Percentiles rank a stretch among this genome's conserved stretches.
These are phyloP conservation scores for Metschnikowia baotianmanensis DNA, from an alignment of 805 yeast species.

Conservation along the genomic window DNA sequence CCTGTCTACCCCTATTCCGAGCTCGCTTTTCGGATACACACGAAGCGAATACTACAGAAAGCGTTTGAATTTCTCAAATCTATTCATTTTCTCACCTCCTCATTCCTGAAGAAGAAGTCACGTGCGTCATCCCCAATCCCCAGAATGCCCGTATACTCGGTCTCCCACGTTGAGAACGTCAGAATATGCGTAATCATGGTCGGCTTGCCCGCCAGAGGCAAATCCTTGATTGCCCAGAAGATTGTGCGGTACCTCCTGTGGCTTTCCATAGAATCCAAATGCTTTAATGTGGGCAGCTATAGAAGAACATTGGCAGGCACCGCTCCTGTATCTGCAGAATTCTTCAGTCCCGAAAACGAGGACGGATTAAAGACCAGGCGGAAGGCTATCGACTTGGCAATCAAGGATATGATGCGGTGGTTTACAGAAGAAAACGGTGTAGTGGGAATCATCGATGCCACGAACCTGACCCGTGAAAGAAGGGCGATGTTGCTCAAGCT, in stretches of 20 bases:
- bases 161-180: slow-evolving; percentile 63
- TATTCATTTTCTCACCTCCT: too few species aligned
- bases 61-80: too few species aligned
- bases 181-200: slow-evolving; percentile 87
- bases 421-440: slow-evolving; percentile 74
- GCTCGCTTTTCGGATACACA: too few species aligned
- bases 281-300: slow-evolving; percentile 87
- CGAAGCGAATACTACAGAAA: too few species aligned
- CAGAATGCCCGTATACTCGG: slow-evolving; percentile 54
- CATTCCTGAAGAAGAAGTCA: too few species aligned
- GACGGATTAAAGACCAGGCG: slow-evolving; percentile 63
- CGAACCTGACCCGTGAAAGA: slow-evolving; percentile 76
- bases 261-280: slow-evolving; percentile 82
- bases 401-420: slow-evolving; percentile 84
- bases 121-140: background rate
- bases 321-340: slow-evolving; percentile 60
- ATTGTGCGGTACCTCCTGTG: slow-evolving; percentile 89
- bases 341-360: slow-evolving; percentile 66
- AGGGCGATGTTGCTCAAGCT: slow-evolving; percentile 62
- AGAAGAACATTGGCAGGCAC: slow-evolving; percentile 60
- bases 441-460: slow-evolving; percentile 93
- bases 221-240: slow-evolving; percentile 91
- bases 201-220: slow-evolving; percentile 89
- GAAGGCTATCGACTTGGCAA: slow-evolving; percentile 70
- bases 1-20: background rate